A percentile compares a stretch with the other conserved stretches of the same genome.
Conservation (phyloP, 495 filamentous ascomycete species). For the Penicillium roqueforti region DNA sequence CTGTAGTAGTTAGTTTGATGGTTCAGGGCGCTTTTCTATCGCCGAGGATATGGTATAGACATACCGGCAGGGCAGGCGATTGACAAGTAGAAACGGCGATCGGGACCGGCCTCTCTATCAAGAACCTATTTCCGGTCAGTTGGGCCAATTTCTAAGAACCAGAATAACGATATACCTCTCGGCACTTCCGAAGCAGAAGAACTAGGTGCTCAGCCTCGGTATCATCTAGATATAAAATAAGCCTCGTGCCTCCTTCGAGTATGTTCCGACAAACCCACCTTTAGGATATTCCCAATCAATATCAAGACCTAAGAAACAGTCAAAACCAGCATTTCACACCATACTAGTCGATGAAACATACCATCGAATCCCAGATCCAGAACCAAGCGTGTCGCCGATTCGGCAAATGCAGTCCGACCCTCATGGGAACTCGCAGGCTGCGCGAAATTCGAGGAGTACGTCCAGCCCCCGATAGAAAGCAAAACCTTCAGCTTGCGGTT, state of each 20-base stretch:
- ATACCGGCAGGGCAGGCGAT: slow-evolving; percentile 58
- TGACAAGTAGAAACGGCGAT: slow-evolving; percentile 66
- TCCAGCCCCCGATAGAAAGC: slow-evolving; percentile 95
- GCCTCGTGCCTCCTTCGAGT: neutral
- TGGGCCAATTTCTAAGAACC: neutral
- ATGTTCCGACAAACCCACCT: slow-evolving; percentile 20
- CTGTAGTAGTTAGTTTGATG: slow-evolving; percentile 7
- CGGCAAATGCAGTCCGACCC: slow-evolving; percentile 73
- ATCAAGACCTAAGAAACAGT: slow-evolving; percentile 42
- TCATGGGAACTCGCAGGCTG: slow-evolving; percentile 54
- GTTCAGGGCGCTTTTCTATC: slow-evolving; percentile 16
- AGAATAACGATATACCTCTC: slow-evolving; percentile 37
- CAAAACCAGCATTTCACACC: slow-evolving; percentile 9
- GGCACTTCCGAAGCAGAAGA: slow-evolving; percentile 61
- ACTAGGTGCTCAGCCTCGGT: slow-evolving; percentile 66
- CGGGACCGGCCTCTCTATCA: slow-evolving; percentile 54
- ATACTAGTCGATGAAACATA: slow-evolving; percentile 2
- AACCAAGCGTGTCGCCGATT: slow-evolving; percentile 61
- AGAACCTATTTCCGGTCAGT: slow-evolving; percentile 41
- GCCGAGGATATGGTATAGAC: neutral
- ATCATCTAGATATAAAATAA: slow-evolving; percentile 33
- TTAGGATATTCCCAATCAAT: slow-evolving; percentile 61
- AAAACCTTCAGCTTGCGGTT: slow-evolving; percentile 88
- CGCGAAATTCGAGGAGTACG: slow-evolving; percentile 83
- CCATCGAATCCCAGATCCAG: slow-evolving; percentile 64